Conservation (phyloP, 2,329 filamentous ascomycete genomes). For the Phyllosticta capitalensis region DNA sequence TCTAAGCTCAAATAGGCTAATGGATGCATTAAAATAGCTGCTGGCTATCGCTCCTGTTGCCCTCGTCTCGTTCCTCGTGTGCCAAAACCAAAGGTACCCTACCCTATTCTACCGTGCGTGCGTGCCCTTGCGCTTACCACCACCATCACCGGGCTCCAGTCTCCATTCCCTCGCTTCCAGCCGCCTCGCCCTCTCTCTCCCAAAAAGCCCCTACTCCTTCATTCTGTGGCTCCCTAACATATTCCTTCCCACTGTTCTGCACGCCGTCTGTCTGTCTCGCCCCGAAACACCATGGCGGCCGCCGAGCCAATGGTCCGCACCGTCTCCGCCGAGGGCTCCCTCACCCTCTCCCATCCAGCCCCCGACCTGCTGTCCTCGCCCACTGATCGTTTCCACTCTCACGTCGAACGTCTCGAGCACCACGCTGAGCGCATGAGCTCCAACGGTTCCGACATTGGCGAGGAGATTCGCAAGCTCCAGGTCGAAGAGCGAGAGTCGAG, state of each 20-base stretch:
- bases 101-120: neutral
- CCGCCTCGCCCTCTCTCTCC: neutral
- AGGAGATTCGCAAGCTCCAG: constrained; percentile 66
- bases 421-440: constrained; percentile 65
- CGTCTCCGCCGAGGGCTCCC: constrained; percentile 11
- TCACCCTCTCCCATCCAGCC: constrained; percentile 44
- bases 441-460: constrained; percentile 63
- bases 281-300: constrained; percentile 10
- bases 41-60: neutral
- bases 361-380: constrained; percentile 52
- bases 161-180: constrained; percentile 1
- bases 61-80: neutral
- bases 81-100: neutral
- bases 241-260: neutral
- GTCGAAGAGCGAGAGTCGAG: constrained; percentile 63
- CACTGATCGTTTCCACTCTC: constrained; percentile 53
- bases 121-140: neutral
- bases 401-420: constrained; percentile 65
- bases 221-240: constrained; percentile 6
- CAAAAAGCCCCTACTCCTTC: neutral
- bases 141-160: constrained; percentile 1
- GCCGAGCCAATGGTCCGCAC: constrained; percentile 12
- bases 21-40: neutral
- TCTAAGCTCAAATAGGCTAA: neutral
- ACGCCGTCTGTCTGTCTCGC: constrained; percentile 2